Evolutionary conservation across 805 yeast species (phyloP), one percentile per base, ranked within the genome.

Genomic region (Saturnispora quitensis): DNA sequence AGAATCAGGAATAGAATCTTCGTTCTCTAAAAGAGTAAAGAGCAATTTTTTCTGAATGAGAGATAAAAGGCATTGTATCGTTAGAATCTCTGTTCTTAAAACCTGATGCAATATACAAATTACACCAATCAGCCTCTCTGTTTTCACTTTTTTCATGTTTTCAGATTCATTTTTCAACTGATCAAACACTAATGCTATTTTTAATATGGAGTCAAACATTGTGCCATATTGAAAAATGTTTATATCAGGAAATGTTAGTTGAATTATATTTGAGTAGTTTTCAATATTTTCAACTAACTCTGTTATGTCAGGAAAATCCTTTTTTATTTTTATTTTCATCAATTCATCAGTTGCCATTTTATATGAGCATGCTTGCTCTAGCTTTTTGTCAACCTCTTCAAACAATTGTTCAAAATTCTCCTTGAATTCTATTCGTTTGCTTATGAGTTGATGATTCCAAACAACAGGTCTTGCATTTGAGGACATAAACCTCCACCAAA

Each of bases 401-500:
- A 66, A 50, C 38, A 55, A 53, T 5, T 45, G 38, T n/a, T 33
- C 36, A 6, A 56, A 17, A 13, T 28, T 17, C 8, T 62, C 56
- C 31, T 67, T 47, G 4, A 13, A 5, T 28, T 45, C 34, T 24
- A 56, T 53, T 54, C 67, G 68, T 17, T 72, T 57, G 51, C 68
- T 69, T 2, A 74, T 75, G 34, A 75, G 63, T 53, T 72, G 76
- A 44, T 62, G 63, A 53, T 64, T 60, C 89, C 89, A 84, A 2
- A 82, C 68, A 10, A 63, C 61, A 5, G 68, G 62, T 43, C 89
- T 67, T 5, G 71, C 58, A 15, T 48, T 47, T 20, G 60, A 60
- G 1, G 85, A 81, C 3, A 81, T 60, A 4, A 82, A 82, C 35
- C 82, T 65, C 85, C 85, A 80, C 78, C 82, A 78, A 33, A 80